Evolutionary conservation across 176 grass and related monocot species (phyloP).

Genomic region (Oropetium thomaeum): DNA sequence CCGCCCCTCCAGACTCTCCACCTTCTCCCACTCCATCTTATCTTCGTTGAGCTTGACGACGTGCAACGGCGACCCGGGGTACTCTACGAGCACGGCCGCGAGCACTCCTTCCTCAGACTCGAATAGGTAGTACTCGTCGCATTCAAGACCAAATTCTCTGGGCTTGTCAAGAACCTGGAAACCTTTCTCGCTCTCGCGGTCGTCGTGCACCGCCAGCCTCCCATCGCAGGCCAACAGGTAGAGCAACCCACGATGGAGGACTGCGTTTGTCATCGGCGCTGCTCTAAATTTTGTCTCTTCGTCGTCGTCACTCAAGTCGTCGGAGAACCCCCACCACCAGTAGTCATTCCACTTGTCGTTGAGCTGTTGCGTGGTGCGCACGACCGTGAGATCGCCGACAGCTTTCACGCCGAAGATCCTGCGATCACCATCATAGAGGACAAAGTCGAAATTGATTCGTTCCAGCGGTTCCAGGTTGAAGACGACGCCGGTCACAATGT

Average conservation of each 20-base stretch:
- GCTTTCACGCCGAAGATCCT: not conserved
- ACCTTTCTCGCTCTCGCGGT: not conserved
- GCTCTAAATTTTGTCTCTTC: accelerated
- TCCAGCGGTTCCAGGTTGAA: not conserved
- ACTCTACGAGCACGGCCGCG: not conserved
- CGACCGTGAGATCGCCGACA: accelerated
- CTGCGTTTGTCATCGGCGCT: not conserved
- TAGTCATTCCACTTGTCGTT: not conserved
- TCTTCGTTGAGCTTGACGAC: not conserved
- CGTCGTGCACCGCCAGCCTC: conserved; percentile 2
- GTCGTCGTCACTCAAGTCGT: no score
- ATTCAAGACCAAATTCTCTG: not conserved
- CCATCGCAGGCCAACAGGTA: not conserved
- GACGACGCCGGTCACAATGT: not conserved
- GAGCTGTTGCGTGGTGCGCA: not conserved
- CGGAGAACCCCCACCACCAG: no score
- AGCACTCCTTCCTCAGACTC: not conserved
- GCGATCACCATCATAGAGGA: not conserved
- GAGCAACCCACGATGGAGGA: not conserved
- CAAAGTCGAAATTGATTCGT: not conserved
- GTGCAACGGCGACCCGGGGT: not conserved
- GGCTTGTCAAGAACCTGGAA: not conserved
- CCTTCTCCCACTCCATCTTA: conserved; percentile 6
- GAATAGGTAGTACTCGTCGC: not conserved
- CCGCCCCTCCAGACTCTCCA: not conserved